Evolutionary conservation across 2,329 filamentous ascomycete species (phyloP), one percentile per base, ranked within the genome.

Genomic region (Pseudogymnoascus destructans): DNA sequence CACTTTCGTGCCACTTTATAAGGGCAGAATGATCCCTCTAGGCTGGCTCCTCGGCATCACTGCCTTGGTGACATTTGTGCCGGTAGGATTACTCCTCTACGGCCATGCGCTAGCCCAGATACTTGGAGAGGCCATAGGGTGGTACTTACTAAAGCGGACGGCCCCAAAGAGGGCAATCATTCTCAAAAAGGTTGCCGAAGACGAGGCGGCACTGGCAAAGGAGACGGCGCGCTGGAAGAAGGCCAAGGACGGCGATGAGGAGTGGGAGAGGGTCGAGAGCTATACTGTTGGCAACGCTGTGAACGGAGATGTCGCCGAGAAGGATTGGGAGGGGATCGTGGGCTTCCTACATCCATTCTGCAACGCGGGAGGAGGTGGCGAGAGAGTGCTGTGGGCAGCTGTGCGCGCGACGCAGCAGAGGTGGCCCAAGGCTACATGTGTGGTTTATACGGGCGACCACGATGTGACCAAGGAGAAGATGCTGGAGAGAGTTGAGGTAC

Each of bases 281-380:
- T 72, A 76, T 65, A 75, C 70, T 62, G 71, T 70, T 67, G 74
- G 73, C 36, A 72, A 69, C 54, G 72, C 73, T 21, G 68, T 70
- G 54, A 76, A 74, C 63, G 75, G 71, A 49, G 72, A 69, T 23
- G 70, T 69, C 59, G 67, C 70, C 9, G 75, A 78, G 60, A 75
- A 79, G 63, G 78, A 86, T 49, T 96, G 88, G 87, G 77, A 84
- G 61, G 91, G 91, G 30, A 83, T 96, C 57, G 82, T 97, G 62
- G 93, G 89, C 52, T 97, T 98, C 78, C 95, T 98, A 70, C 93
- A 98, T 71, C 93, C 93, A 1, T 98, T 96, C 71, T 97, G 93
- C 73, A 97, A 98, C 74, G 93, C 93, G 56, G 93, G 93, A 58
- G 93, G 93, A 25, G 93, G 93, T 61, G 93, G 93, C 62, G 93